Percentiles rank a stretch among this genome's conserved stretches.
These are phyloP conservation scores for Krasilnikovozyma curviuscula DNA, from an alignment of 768 basidiomycete genomes.

Conservation along the genomic window DNA sequence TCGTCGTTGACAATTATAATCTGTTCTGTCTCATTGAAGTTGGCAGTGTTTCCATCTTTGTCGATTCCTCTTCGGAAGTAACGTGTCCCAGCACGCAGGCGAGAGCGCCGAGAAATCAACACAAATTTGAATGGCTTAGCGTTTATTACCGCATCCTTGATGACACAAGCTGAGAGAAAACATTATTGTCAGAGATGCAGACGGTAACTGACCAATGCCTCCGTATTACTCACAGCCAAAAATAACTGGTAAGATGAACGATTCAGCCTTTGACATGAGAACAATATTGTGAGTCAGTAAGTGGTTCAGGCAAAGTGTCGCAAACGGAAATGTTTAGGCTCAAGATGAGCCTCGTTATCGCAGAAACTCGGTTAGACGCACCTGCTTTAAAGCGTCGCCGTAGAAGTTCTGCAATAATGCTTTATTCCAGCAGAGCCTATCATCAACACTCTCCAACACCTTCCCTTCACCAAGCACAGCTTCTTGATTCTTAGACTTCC, in stretches of 20 bases:
- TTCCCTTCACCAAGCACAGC: neutral
- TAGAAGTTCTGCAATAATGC: constrained; percentile 47
- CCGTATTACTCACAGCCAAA: constrained; percentile 61
- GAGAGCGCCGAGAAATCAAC: constrained; percentile 80
- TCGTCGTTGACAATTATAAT: constrained; percentile 68
- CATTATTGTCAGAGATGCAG: neutral
- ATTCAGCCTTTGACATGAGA: too few species aligned
- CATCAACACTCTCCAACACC: constrained; percentile 33
- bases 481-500: constrained; percentile 42
- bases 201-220: neutral
- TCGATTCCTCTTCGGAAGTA: constrained; percentile 94
- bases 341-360: constrained; percentile 40
- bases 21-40: constrained; percentile 98
- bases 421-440: constrained; percentile 98
- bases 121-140: constrained; percentile 61
- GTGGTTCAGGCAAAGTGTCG: neutral
- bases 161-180: constrained; percentile 52
- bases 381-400: constrained; percentile 35
- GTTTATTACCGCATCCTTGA: constrained; percentile 55
- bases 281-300: too few species aligned
- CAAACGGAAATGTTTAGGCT: neutral
- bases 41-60: constrained; percentile 74
- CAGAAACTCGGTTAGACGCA: too few species aligned
- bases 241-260: constrained; percentile 82
- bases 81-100: constrained; percentile 85